These are phyloP conservation scores for Przewalskia tangutica DNA, from an alignment of 257 asterid species.

Conservation along the genomic window DNA sequence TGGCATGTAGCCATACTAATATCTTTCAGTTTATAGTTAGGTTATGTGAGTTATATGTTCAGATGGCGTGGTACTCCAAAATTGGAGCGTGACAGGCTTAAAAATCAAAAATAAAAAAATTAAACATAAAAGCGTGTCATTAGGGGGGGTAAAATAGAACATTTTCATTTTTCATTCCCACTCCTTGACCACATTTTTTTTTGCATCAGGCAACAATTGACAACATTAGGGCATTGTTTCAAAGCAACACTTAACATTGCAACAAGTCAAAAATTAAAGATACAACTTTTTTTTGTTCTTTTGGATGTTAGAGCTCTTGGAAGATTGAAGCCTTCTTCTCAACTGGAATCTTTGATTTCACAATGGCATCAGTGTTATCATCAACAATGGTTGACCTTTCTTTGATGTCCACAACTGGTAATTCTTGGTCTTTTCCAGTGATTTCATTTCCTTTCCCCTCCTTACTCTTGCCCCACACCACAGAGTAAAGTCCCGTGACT, in stretches of 20 bases:
- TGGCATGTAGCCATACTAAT: too few species aligned
- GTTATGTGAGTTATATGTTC: not conserved
- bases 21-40: too few species aligned
- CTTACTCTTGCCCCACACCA: slow-evolving; percentile 81
- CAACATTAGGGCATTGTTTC: slow-evolving; percentile 4
- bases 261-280: slow-evolving; percentile 2
- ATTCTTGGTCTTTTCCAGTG: slow-evolving; percentile 16
- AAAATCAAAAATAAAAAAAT: not conserved
- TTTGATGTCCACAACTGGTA: slow-evolving; percentile 26
- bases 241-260: not conserved
- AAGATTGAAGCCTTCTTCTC: not conserved
- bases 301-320: not conserved
- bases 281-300: not conserved
- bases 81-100: not conserved
- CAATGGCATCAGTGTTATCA: not conserved
- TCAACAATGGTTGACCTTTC: slow-evolving; percentile 3
- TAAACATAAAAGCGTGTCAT: not conserved
- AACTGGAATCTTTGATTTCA: not conserved
- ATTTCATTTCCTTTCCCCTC: slow-evolving; percentile 21
- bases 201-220: not conserved
- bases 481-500: slow-evolving; percentile 63
- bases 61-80: not conserved
- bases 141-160: not conserved
- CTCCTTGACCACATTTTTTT: not conserved
- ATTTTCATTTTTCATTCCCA: not conserved